Conservation (phyloP, 495 filamentous ascomycete species). For the Corynascus novoguineensis region DNA sequence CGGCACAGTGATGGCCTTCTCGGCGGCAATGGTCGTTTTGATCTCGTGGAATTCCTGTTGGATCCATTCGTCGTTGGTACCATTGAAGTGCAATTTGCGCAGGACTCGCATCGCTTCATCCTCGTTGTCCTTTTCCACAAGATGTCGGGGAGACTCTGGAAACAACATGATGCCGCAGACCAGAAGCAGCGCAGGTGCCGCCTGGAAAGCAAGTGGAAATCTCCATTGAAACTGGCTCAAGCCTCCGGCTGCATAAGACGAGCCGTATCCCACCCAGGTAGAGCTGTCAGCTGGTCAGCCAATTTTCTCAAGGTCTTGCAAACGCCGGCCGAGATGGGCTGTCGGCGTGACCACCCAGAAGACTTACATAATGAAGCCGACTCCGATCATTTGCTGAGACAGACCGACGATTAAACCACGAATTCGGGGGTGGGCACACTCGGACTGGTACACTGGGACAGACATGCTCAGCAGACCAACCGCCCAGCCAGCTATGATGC, state of each 20-base stretch:
- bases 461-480: slow-evolving; percentile 43
- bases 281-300: slow-evolving; percentile 1
- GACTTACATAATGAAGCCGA: slow-evolving; percentile 16
- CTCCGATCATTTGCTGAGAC: slow-evolving; percentile 16
- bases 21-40: slow-evolving; percentile 42
- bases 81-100: slow-evolving; percentile 46
- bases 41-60: slow-evolving; percentile 46
- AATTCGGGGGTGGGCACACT: slow-evolving; percentile 18
- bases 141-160: slow-evolving; percentile 53
- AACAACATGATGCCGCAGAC: slow-evolving; percentile 41
- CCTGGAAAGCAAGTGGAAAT: slow-evolving; percentile 51
- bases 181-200: slow-evolving; percentile 38
- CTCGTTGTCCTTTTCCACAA: slow-evolving; percentile 46
- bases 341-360: no score
- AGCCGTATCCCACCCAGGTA: slow-evolving; percentile 47
- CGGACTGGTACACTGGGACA: slow-evolving; percentile 44
- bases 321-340: no score
- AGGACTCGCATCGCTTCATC: slow-evolving; percentile 47
- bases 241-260: slow-evolving; percentile 27
- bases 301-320: no score
- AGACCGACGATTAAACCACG: slow-evolving; percentile 15
- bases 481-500: slow-evolving; percentile 44
- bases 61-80: slow-evolving; percentile 47
- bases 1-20: slow-evolving; percentile 39
- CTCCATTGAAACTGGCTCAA: slow-evolving; percentile 47